Evolutionary conservation across 768 basidiomycete genomes (phyloP), one percentile per base, ranked within the genome.

Genomic region (Naganishia kalamii): DNA sequence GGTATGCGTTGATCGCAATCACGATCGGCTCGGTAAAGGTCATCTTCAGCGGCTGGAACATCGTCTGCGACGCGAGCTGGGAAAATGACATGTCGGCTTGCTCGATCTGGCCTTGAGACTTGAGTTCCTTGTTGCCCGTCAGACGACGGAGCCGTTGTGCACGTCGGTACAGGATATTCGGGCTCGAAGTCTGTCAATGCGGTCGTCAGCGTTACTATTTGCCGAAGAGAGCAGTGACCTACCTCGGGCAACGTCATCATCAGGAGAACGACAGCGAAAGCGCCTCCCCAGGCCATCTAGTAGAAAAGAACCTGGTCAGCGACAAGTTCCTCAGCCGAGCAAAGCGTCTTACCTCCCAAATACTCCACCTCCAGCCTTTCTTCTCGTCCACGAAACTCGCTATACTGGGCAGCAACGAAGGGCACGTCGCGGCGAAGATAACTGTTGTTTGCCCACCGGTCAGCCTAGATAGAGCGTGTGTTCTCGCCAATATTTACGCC

Each of bases 111-210:
- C 64, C 63, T n/a, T 74, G 68, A 3, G 76, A 72, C 32, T 70
- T 67, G 46, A 79, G 67, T 6, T 71, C 47, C 21, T 65, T 32
- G 74, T 80, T 79, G 12, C 77, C 75, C 23, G 79, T 79, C 11
- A 79, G 63, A 35, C 73, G 72, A 37, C 80, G 76, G 3, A 80
- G 75, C 2, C 80, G 72, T 27, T 71, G 63, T 17, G 80, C 80
- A 27, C 80, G 78, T 2, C 75, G 71, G 47, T 72, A 67, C 40
- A 80, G 74, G 69, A 80, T 77, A 23, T 74, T 80, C 15, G 62
- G 52, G 13, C 72, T 68, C 12, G 72, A 71, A 2, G 79, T 80
- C 69, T 73, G 57, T 4, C n/a, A n/a, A n/a, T n/a, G n/a, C n/a
- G n/a, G n/a, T n/a, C n/a, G n/a, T n/a, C n/a, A 30, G 40, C 40